Base-by-base conservation (phyloP, 1,284 basidiomycete species). In the Anthracocystis walkeri region DNA sequence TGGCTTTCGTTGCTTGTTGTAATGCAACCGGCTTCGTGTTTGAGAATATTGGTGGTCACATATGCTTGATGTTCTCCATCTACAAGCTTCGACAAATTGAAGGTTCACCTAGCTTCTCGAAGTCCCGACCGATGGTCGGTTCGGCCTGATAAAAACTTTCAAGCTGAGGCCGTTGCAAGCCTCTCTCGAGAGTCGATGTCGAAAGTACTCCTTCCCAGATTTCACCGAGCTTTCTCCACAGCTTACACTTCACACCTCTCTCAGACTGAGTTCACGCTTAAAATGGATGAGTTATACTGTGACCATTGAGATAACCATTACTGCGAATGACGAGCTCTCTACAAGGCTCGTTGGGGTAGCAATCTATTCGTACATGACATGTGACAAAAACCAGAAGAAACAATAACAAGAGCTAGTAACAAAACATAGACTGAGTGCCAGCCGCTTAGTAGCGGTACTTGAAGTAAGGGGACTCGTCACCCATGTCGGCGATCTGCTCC, bases 381-480 rank as follows among this genome's bases (percentile, higher is more conserved):
- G 25, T 20, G 27, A 44, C n/a, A 46, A 41, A 23, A 51, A 52
- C 55, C 33, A 21, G 18, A 44, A 25, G 21, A 29, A 57, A 50
- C 25, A n/a, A 57, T n/a, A 33, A 45, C 41, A 38, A 31, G 25
- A 56, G 12, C 25, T 42, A 53, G 41, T 51, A 46, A 49, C 31
- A 38, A 48, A 12, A 53, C 23, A 12, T n/a, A 18, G 16, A 12
- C 3, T 18, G 8, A 21, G 23, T 21, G 23, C 8, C 38, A 2
- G 51, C 40, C 44, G 54, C 65, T 67, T 70, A 79, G 67, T 77
- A 79, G 41, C 75, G 60, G 75, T 79, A 79, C 65, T 68, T 73
- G 70, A 79, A 79, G 70, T 75, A 79, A 49, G 77, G 77, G 14
- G 77, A 79, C 57, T 71, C 65, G 65, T 79, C 77, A 57, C 77